Base-by-base conservation (phyloP, 305 asterid species). In the Solanum aculeatissimum region DNA sequence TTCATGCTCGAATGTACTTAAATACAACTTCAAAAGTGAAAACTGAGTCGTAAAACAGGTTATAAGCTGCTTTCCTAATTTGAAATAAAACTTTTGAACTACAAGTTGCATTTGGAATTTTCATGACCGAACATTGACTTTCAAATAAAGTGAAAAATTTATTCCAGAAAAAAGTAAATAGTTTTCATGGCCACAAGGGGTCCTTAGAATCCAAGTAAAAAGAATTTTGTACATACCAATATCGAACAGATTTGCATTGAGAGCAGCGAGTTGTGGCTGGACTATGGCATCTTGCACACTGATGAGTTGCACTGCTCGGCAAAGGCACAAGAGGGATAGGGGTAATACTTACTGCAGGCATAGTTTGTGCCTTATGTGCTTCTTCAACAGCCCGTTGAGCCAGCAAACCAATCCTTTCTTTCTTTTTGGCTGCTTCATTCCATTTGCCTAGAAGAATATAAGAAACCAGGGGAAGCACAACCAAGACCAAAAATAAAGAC, bases 181-280 rank as follows among this genome's bases (percentile, higher is more conserved):
- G 18, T 62, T 62, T 62, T 62, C 25, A 25, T 27, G 43, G 71
- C 0, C 12, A 58, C 7, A 65, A 65, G 3, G 21, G 42, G 71
- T 27, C 40, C 19, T 70, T 21, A 21, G 80, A 71, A 40, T 49
- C 18, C 80, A n/a, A n/a, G n/a, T n/a, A n/a, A 21, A 72, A 35
- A 88, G 55, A 60, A 60, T 25, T 25, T 0, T 55, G 55, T 85
- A 7, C 96, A 58, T 94, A 94, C 98, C 98, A 95, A 86, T 95
- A 95, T 86, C 98, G 92, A 89, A 91, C 91, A 53, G 96, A 90
- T 89, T 95, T 95, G 96, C 98, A 95, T 25, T 80, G 91, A 14
- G 95, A 89, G 92, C 98, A 94, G 83, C 98, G 96, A 84, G 98
- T 95, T 54, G 88, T 85, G 58, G 96, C 93, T 51, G 92, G 92